phyloP scores from a whole-genome alignment of 352 stramenopile genomes.

The Pseudoperonospora humuli region DNA sequence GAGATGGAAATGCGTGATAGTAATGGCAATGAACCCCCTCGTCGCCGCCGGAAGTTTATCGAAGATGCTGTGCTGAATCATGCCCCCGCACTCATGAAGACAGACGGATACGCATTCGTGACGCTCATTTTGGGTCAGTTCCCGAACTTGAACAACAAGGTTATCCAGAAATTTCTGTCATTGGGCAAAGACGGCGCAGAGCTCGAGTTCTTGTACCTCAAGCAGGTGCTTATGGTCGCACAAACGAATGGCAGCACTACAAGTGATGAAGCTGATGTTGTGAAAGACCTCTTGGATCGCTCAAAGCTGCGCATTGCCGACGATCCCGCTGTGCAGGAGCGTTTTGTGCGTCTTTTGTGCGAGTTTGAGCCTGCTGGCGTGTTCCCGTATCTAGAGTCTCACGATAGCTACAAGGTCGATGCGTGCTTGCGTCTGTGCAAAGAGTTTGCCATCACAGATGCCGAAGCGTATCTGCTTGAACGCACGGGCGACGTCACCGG shows the following conservation, averaged over 20 bases:
- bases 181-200: conserved; percentile 73
- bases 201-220: conserved; percentile 78
- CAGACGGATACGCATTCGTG: conserved; percentile 85
- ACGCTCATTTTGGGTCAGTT: conserved; percentile 85
- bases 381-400: conserved; percentile 74
- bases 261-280: conserved; percentile 63
- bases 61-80: conserved; percentile 73
- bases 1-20: conserved; percentile 35
- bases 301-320: conserved; percentile 78
- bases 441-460: conserved; percentile 78
- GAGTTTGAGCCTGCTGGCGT: conserved; percentile 71
- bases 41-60: conserved; percentile 54
- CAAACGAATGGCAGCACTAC: conserved; percentile 34
- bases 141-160: conserved; percentile 72
- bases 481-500: conserved; percentile 90
- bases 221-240: conserved; percentile 62
- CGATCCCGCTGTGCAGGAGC: conserved; percentile 73
- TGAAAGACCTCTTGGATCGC: conserved; percentile 74
- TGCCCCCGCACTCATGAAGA: conserved; percentile 76
- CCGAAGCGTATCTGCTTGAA: conserved; percentile 90
- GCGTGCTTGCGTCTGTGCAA: conserved; percentile 78
- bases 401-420: conserved; percentile 86
- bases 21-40: conserved; percentile 21
- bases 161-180: conserved; percentile 76
- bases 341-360: conserved; percentile 72